A percentile compares a stretch with the other conserved stretches of the same genome.
These are phyloP conservation scores for Rhizophora mangle DNA, from an alignment of 345 rosid species.

Conservation along the genomic window DNA sequence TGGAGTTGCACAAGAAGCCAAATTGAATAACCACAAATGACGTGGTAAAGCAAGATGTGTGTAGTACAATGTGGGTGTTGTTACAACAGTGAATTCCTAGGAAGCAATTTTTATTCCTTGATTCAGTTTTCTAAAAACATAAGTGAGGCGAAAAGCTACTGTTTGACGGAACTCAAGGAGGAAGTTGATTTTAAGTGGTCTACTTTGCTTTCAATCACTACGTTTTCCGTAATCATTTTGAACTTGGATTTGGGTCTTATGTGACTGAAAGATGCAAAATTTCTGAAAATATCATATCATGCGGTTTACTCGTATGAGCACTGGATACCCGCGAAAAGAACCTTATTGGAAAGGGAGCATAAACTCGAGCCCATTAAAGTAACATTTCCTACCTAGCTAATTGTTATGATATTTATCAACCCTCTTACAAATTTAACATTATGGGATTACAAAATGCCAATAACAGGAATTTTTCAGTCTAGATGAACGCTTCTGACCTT, in stretches of 20 bases:
- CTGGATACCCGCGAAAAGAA: no score
- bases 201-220: background rate
- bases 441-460: conserved; percentile 24
- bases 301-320: no score
- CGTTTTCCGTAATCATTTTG: background rate
- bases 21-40: no score
- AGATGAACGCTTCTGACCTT: conserved; percentile 23
- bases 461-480: conserved; percentile 15
- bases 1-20: no score
- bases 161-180: background rate
- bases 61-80: background rate
- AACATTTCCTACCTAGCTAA: background rate
- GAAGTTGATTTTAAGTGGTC: background rate
- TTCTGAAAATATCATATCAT: background rate
- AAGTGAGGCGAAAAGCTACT: background rate
- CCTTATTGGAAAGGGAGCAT: no score
- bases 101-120: background rate
- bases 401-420: conserved; percentile 17
- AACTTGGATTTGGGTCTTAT: background rate
- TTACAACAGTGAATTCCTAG: background rate
- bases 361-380: no score
- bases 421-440: conserved; percentile 17
- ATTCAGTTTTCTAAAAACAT: background rate
- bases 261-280: background rate
- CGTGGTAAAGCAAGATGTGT: no score